Conservation (phyloP, 2,329 filamentous ascomycete species). For the Fusarium agapanthi region DNA sequence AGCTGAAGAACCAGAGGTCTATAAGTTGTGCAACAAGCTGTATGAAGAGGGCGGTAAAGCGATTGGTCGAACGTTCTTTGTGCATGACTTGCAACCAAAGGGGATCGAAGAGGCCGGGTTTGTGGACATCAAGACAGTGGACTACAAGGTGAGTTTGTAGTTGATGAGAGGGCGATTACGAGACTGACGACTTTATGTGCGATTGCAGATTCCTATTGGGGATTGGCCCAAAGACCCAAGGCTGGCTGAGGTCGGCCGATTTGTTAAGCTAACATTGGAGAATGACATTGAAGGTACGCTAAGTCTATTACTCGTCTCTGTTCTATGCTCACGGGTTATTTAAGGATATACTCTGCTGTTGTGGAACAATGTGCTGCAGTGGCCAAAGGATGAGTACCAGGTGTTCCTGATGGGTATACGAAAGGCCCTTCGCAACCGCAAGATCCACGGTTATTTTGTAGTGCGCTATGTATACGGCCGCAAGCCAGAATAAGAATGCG, state of each 20-base stretch:
- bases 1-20: background rate
- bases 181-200: no score
- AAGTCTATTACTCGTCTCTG: accelerated
- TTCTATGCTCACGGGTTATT: background rate
- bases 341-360: slow-evolving; percentile 7
- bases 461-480: slow-evolving; percentile 25
- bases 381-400: slow-evolving; percentile 23
- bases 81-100: background rate
- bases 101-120: background rate
- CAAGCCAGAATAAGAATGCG: background rate
- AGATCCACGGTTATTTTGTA: slow-evolving; percentile 17
- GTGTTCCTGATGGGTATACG: slow-evolving; percentile 8
- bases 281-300: slow-evolving; percentile 31
- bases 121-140: background rate
- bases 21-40: background rate
- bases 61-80: background rate
- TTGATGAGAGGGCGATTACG: no score
- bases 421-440: slow-evolving; percentile 15
- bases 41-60: background rate
- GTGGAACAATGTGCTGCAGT: slow-evolving; percentile 14
- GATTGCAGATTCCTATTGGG: slow-evolving; percentile 11
- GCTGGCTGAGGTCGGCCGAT: slow-evolving; percentile 11
- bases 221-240: slow-evolving; percentile 20
- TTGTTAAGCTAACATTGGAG: slow-evolving; percentile 20
- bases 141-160: background rate